Evolutionary conservation across 202 grass and related monocot genomes (phyloP).

Genomic region (Setaria viridis): DNA sequence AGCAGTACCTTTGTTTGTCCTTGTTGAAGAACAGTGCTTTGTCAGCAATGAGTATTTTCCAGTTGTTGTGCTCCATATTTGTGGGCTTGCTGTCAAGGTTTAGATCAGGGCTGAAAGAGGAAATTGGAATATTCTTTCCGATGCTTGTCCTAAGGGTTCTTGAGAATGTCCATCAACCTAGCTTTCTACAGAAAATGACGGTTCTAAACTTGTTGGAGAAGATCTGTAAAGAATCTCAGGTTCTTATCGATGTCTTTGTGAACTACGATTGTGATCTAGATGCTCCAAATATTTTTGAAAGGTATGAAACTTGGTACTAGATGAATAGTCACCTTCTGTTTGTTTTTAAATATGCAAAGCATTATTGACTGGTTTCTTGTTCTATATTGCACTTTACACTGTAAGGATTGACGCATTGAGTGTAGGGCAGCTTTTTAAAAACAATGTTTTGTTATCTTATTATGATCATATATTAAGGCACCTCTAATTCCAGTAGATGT

Average conservation of each 20-base stretch:
- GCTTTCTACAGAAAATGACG: slow-evolving; percentile 97
- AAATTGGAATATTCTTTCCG: slow-evolving; percentile 99
- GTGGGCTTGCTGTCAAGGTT: slow-evolving; percentile 88
- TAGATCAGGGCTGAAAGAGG: slow-evolving; percentile 95
- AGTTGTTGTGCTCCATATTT: slow-evolving; percentile 95
- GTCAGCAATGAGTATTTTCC: slow-evolving; percentile 95
- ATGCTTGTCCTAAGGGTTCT: slow-evolving; percentile 97
- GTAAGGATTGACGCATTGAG: slow-evolving; percentile 22
- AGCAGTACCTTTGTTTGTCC: slow-evolving; percentile 97
- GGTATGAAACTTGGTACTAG: slow-evolving; percentile 58
- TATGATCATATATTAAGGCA: slow-evolving; percentile 52
- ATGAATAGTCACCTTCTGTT: slow-evolving; percentile 33
- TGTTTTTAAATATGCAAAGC: slow-evolving; percentile 37
- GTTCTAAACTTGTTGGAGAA: slow-evolving; percentile 89
- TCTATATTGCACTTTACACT: not conserved
- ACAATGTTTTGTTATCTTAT: slow-evolving; percentile 25
- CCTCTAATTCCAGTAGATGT: slow-evolving; percentile 69
- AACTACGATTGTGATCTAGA: slow-evolving; percentile 99
- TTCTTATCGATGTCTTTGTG: slow-evolving; percentile 97
- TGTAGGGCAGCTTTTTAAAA: slow-evolving; percentile 13
- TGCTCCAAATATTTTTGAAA: slow-evolving; percentile 97
- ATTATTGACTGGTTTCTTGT: slow-evolving; percentile 9
- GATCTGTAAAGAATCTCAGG: slow-evolving; percentile 88
- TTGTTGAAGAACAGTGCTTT: slow-evolving; percentile 98
- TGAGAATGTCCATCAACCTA: slow-evolving; percentile 94